Evolutionary conservation across 768 basidiomycete genomes (phyloP), one percentile per base, ranked within the genome.

Genomic region (Obba rivulosa): DNA sequence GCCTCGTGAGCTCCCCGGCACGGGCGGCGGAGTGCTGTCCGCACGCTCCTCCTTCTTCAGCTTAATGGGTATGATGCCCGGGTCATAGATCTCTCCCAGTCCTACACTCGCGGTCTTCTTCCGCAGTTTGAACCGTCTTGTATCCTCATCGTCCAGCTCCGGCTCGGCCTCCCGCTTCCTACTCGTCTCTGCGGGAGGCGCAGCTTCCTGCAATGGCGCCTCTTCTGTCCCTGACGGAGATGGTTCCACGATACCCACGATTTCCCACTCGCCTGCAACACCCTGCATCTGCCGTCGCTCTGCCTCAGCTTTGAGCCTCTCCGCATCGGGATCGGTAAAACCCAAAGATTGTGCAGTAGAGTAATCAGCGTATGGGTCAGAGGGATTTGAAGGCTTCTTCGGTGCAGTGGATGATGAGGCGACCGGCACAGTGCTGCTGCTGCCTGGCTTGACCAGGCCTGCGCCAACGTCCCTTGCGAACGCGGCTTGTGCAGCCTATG

Each of bases 331-430:
- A 59, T 95, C 93, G 9, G 58, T 71, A 58, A 79, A 85, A 1
- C 94, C 94, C 1, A 98, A 75, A 1, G 84, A 87, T 41, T 79
- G 84, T 0, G 95, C 85, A 0, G 92, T 92, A 10, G 90, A 82
- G 65, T 98, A 99, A 64, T 95, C 87, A 1, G 85, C 76, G 51
- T 79, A 83, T n/a, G 77, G 79, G 57, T 84, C 80, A 1, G 80
- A 72, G 10, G 81, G 74, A 60, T 79, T 83, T 9, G 72, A 28
- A 36, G 61, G 50, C 23, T 64, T 50, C 1, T 65, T 47, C 0
- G 70, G 62, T 68, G 83, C 45, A 57, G 67, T 47, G 60, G 62
- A 21, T 57, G 62, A 18, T 49, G 64, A 55, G 38, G 62, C 44
- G 59, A 71, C 36, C 61, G 63, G 17, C 61, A 68, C 22, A 65